Base-by-base conservation (phyloP, 768 basidiomycete genomes). In the Kwoniella pini region DNA sequence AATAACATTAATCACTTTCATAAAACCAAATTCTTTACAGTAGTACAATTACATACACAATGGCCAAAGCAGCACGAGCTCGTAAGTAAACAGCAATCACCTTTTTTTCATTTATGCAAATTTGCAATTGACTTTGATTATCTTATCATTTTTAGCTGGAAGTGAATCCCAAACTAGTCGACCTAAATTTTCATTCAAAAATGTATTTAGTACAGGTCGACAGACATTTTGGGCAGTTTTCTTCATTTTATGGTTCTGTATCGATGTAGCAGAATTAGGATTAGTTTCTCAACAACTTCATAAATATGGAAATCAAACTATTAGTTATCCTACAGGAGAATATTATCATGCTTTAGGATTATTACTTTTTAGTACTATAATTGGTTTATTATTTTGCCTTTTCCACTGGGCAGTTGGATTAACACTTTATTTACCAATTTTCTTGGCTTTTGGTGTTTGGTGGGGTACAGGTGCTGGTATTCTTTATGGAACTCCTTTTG, bases 401-500 rank as follows among this genome's bases (percentile, higher is more conserved):
- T 72, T 72, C 69, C 71, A 72, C 51, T 65, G 64, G 63, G 54
- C 45, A 4, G 19, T 65, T 4, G 51, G 56, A 22, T 49, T 68
- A 9, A 17, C n/a, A 5, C 21, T 72, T 19, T 69, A 54, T 52
- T 22, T 65, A 9, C 36, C 66, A 46, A 21, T 70, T 56, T 70
- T 72, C 57, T 12, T 72, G 24, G 65, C 52, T 15, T 44, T 62
- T 44, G 71, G 63, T n/a, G 71, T 72, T 2, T 62, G 63, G 33
- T 67, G 28, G 31, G 71, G 71, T 26, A 70, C 69, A 22, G 63
- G 63, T 15, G 71, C 71, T n/a, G 71, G 71, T 51, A 65, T 70
- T 53, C 24, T 72, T 24, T 44, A 70, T 12, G 26, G 26, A 11
- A 70, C 71, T 43, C 71, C 71, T 11, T 72, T 70, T 62, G 69